phyloP scores from a whole-genome alignment of 441 rosid genomes.

The Euphorbia schlechtendalii region DNA sequence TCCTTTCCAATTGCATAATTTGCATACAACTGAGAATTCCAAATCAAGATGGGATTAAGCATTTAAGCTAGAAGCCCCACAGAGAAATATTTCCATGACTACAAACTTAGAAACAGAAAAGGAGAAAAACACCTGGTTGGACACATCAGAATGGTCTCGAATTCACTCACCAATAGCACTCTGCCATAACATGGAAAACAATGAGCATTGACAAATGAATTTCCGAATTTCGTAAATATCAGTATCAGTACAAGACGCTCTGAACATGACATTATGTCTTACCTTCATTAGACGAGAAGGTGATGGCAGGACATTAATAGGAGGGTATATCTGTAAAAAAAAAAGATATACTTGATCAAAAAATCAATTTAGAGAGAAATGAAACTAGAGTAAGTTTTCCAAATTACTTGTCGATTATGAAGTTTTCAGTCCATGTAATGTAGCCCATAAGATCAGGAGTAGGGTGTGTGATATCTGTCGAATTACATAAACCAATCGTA shows the following conservation, averaged over 20 bases:
- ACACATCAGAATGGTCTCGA: conserved; percentile 90
- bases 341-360: conserved; percentile 2
- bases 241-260: no score
- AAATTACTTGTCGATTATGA: conserved; percentile 73
- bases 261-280: no score
- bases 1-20: conserved; percentile 98
- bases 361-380: not conserved
- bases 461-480: conserved; percentile 91
- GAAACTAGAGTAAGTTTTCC: not conserved
- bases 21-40: conserved; percentile 68
- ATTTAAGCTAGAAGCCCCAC: not conserved
- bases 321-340: conserved; percentile 95
- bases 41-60: conserved; percentile 1
- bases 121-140: conserved; percentile 73
- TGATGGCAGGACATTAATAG: conserved; percentile 98
- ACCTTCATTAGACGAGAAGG: conserved; percentile 96
- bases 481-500: not conserved
- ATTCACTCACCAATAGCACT: conserved; percentile 99
- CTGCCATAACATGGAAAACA: conserved; percentile 27
- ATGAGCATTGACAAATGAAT: not conserved
- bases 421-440: conserved; percentile 96
- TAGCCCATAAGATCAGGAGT: conserved; percentile 99
- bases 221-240: not conserved
- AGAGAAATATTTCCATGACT: not conserved
- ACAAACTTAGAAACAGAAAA: not conserved